These are phyloP conservation scores for Calonectria crousiana DNA, from an alignment of 2,329 filamentous ascomycete species.

Conservation along the genomic window DNA sequence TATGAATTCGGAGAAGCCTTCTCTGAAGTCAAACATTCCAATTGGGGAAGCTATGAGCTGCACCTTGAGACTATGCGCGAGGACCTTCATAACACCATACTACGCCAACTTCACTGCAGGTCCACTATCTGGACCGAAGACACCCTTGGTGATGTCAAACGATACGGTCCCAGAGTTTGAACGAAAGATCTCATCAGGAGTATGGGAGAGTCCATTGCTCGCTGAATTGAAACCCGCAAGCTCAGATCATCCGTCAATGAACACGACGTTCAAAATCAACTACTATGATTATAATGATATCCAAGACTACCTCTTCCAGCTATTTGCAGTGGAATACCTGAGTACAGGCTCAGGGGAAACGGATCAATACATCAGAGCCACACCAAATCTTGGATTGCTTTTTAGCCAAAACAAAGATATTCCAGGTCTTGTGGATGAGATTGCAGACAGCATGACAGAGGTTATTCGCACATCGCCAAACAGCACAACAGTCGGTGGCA, in stretches of 20 bases:
- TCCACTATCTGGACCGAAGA: not conserved
- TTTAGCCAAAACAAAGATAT: not conserved
- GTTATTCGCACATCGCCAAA: not conserved
- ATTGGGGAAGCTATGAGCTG: not conserved
- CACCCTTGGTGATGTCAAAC: not conserved
- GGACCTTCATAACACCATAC: not conserved
- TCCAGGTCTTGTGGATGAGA: not conserved
- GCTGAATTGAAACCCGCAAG: not conserved
- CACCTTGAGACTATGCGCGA: not conserved
- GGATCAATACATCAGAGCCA: too few relatives aligned
- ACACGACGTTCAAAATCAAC: conserved; percentile 6
- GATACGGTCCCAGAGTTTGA: not conserved
- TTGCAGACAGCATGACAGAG: not conserved
- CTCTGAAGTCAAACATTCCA: not conserved
- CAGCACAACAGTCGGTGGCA: not conserved
- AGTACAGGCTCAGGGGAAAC: too few relatives aligned
- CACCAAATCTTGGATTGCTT: not conserved
- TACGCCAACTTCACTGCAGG: not conserved
- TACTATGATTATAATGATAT: not conserved
- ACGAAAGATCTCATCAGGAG: not conserved
- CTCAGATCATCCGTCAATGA: not conserved
- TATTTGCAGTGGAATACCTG: not conserved
- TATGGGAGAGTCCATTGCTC: not conserved
- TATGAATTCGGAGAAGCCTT: not conserved
- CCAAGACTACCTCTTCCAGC: not conserved